phyloP scores from a whole-genome alignment of 768 basidiomycete genomes.

The Lactarius evosmus region DNA sequence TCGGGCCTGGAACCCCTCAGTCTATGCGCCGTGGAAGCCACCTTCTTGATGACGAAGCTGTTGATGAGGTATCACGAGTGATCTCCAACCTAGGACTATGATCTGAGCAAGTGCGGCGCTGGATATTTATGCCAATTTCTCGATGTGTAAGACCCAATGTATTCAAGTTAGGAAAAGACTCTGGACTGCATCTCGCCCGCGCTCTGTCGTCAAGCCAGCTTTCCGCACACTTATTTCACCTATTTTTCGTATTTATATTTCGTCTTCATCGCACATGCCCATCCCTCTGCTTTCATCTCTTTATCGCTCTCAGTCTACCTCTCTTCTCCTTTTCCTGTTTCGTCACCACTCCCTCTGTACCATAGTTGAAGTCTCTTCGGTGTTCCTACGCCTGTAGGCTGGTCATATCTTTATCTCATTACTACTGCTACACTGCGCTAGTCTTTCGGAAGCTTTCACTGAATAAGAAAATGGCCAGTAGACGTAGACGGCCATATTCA shows the following conservation, averaged over 20 bases:
- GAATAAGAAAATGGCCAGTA: constrained; percentile 23
- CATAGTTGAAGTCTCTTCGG: constrained; percentile 39
- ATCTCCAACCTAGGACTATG: constrained; percentile 52
- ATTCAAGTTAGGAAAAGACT: constrained; percentile 29
- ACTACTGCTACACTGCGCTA: constrained; percentile 27
- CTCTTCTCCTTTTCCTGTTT: constrained; percentile 12
- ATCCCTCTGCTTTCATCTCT: constrained; percentile 25
- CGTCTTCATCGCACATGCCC: constrained; percentile 22
- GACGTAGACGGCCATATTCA: constrained; percentile 35
- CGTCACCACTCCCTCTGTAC: constrained; percentile 31
- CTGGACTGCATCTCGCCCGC: constrained; percentile 23
- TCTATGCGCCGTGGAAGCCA: constrained; percentile 33
- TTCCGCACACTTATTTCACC: constrained; percentile 20
- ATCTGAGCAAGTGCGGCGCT: constrained; percentile 14
- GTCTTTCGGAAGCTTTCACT: constrained; percentile 13
- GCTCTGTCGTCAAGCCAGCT: constrained; percentile 15
- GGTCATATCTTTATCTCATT: constrained; percentile 55
- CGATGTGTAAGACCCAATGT: constrained; percentile 24
- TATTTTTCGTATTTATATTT: constrained; percentile 24
- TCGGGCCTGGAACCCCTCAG: constrained; percentile 31
- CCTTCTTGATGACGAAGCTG: constrained; percentile 51
- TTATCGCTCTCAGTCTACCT: constrained; percentile 20
- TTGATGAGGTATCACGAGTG: constrained; percentile 72
- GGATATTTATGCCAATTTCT: constrained; percentile 24
- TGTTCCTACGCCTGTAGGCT: constrained; percentile 52